Conservation (phyloP, 768 basidiomycete species). For the Hericium erinaceus region DNA sequence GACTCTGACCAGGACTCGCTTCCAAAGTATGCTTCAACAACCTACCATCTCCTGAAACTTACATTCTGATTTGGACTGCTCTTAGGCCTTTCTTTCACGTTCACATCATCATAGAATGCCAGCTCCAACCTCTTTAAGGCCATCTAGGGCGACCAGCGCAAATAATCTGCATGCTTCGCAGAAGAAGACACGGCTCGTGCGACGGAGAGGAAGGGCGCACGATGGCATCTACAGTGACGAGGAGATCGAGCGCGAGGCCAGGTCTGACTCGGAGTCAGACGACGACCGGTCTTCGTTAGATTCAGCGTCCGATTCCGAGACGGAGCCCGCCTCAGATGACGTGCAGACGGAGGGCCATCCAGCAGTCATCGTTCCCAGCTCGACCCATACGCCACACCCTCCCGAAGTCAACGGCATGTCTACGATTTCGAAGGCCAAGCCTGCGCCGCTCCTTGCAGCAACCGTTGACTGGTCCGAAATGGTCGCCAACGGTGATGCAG, state of each 20-base stretch:
- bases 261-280: constrained; percentile 60
- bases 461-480: constrained; percentile 72
- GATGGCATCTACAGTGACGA: constrained; percentile 60
- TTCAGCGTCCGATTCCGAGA: constrained; percentile 61
- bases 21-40: neutral
- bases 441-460: constrained; percentile 45
- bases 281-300: constrained; percentile 45
- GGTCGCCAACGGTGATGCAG: constrained; percentile 64
- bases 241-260: constrained; percentile 63
- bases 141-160: constrained; percentile 1
- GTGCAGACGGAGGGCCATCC: constrained; percentile 39
- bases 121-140: constrained; percentile 6
- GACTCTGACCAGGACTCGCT: neutral
- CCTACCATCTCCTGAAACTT: too few relatives aligned
- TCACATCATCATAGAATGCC: constrained; percentile 12
- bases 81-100: neutral
- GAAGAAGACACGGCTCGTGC: constrained; percentile 35
- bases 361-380: constrained; percentile 55
- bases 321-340: constrained; percentile 61
- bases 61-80: neutral
- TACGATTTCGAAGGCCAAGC: constrained; percentile 3
- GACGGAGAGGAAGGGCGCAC: constrained; percentile 56
- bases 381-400: constrained; percentile 27
- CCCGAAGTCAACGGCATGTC: constrained; percentile 20
- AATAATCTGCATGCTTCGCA: constrained; percentile 5